Percentiles rank a stretch among this genome's conserved stretches.
Conservation (phyloP, 306 rosid genomes). For the Crotalaria pallida region DNA sequence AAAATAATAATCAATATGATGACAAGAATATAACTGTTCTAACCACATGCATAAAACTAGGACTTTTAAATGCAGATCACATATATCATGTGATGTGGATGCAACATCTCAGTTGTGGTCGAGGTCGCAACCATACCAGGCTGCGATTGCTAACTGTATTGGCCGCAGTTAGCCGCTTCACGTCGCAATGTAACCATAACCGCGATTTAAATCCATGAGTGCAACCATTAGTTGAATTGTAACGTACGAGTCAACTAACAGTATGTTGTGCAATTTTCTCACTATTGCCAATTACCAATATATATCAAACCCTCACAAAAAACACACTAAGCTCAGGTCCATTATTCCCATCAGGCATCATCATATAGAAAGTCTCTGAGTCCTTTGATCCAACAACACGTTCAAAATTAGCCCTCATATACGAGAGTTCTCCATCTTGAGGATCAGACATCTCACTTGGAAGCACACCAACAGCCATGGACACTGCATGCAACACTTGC, state of each 20-base stretch:
- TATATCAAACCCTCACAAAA: constrained; percentile 57
- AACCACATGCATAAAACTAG: too few relatives aligned
- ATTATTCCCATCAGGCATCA: constrained; percentile 63
- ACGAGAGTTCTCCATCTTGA: constrained; percentile 57
- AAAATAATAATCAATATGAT: not conserved
- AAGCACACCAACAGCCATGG: constrained; percentile 73
- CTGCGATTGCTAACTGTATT: too few relatives aligned
- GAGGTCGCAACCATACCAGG: too few relatives aligned
- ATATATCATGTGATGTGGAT: too few relatives aligned
- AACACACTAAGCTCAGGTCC: constrained; percentile 73
- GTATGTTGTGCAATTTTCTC: too few relatives aligned
- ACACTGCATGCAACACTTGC: constrained; percentile 58
- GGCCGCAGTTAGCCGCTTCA: too few relatives aligned
- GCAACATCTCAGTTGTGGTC: too few relatives aligned
- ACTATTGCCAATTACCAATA: not conserved
- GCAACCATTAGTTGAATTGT: too few relatives aligned
- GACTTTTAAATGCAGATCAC: too few relatives aligned
- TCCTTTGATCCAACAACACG: constrained; percentile 77
- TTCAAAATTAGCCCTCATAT: constrained; percentile 71
- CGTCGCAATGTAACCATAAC: too few relatives aligned
- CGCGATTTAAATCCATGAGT: too few relatives aligned
- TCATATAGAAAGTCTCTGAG: constrained; percentile 78
- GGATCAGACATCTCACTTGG: constrained; percentile 41
- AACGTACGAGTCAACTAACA: too few relatives aligned
- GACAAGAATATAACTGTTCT: not conserved